phyloP scores from a whole-genome alignment of 306 rosid species.

The Quercus robur region DNA sequence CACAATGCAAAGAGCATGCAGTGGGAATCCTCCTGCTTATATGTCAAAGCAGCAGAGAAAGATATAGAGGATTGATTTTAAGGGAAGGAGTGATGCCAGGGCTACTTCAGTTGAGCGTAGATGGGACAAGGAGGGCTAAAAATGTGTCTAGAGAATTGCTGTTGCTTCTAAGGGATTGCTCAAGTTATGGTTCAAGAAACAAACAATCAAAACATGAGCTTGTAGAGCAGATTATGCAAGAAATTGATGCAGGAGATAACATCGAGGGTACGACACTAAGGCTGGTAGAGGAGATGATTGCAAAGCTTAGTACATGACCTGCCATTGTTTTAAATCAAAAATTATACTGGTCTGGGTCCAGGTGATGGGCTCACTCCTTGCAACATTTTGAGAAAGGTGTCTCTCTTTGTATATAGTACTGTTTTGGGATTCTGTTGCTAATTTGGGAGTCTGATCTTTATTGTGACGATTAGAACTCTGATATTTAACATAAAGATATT shows the following conservation, averaged over 20 bases:
- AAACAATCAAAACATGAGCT: conserved; percentile 39
- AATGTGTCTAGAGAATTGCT: conserved; percentile 46
- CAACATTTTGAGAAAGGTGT: background rate
- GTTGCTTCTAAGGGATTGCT: conserved; percentile 61
- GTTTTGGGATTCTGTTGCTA: conserved; percentile 16
- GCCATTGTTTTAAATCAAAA: background rate
- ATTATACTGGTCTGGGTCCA: background rate
- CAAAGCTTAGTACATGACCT: conserved; percentile 51
- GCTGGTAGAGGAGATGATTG: conserved; percentile 76
- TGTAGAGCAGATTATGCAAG: conserved; percentile 59
- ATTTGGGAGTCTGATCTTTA: conserved; percentile 2
- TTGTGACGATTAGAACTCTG: conserved; percentile 2
- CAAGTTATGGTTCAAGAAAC: conserved; percentile 33
- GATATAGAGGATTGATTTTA: conserved; percentile 59
- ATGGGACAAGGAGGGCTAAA: conserved; percentile 66
- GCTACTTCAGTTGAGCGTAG: conserved; percentile 73
- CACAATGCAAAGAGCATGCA: conserved; percentile 59
- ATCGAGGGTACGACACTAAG: conserved; percentile 46
- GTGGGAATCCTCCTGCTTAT: conserved; percentile 53
- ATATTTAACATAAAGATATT: background rate
- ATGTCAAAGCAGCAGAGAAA: conserved; percentile 74
- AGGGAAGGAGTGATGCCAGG: conserved; percentile 86
- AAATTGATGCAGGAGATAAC: conserved; percentile 65
- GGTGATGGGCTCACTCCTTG: background rate
- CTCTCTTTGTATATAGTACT: conserved; percentile 29